Evolutionary conservation across 495 filamentous ascomycete species (phyloP), one percentile per base, ranked within the genome.

Genomic region (Clavariopsis aquatica): DNA sequence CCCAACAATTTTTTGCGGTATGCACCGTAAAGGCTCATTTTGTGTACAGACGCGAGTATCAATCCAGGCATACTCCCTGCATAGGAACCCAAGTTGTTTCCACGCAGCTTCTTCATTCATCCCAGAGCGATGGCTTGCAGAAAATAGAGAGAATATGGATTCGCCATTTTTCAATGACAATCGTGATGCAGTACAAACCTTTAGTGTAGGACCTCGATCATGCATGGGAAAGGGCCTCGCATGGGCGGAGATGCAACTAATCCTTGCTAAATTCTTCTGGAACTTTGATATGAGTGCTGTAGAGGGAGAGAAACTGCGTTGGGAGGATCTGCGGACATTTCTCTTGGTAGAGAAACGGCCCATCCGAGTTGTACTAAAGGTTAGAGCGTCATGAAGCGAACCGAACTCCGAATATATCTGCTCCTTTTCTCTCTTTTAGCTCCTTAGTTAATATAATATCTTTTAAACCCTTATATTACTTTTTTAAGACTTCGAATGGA

Each of bases 111-210:
- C 68, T 13, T 28, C 52, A 1, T 74, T 72, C 57, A 52, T 66
- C 20, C 72, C 72, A n/a, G 72, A 74, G 60, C 64, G 72, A 8
- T 74, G 68, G 68, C 34, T 74, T 12, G 2, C 29, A 4, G n/a
- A 4, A 24, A 29, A 12, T 10, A 6, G 1, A 6, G 22, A 1
- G 7, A 34, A 54, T 28, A 34, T 26, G 12, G 51, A 26, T 19
- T 52, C 47, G 1, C 28, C 28, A 24, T 72, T 66, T 46, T 55
- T 52, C 45, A 47, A 24, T 24, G 72, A 74, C 52, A 24, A 43
- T 0, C 63, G 69, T 23, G 58, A 62, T 15, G 71, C 64, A 3
- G 38, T 62, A 2, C 63, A 70, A 51, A 43, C 71, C 1, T 75
- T 75, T 29, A 57, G 45, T 28, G 57, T 72, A 2, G 73, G 73